Percentiles rank a stretch among this genome's conserved stretches.
Conservation (phyloP, 1,284 basidiomycete genomes). For the Vanrija sp. region DNA sequence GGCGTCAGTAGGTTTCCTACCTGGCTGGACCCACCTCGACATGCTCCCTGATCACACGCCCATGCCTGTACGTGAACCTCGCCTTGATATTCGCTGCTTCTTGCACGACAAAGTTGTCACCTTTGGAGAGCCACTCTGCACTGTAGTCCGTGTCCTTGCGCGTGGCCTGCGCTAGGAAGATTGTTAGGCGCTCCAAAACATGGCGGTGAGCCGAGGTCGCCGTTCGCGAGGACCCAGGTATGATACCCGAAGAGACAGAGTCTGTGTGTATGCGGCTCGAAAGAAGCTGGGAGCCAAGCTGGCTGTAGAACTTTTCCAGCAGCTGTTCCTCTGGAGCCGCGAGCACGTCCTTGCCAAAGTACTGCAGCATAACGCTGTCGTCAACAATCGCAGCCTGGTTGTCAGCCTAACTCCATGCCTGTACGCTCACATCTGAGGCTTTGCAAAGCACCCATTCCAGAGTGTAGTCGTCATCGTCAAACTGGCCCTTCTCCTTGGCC, state of each 20-base stretch:
- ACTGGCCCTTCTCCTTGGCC: constrained; percentile 26
- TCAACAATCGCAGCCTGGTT: constrained; percentile 72
- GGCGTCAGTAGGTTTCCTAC: background rate
- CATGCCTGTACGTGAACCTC: constrained; percentile 35
- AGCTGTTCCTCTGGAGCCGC: constrained; percentile 72
- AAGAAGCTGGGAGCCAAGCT: constrained; percentile 61
- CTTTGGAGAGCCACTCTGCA: constrained; percentile 67
- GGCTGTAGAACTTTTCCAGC: constrained; percentile 46
- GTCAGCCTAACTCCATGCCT: background rate
- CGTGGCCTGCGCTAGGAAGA: constrained; percentile 87
- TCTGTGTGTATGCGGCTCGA: constrained; percentile 71
- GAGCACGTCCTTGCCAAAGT: constrained; percentile 72
- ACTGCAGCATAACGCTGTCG: constrained; percentile 68
- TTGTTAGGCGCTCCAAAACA: constrained; percentile 79
- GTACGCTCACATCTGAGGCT: constrained; percentile 28
- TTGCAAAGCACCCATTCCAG: constrained; percentile 37
- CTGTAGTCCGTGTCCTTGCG: constrained; percentile 55
- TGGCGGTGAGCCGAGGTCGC: constrained; percentile 46
- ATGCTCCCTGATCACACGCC: constrained; percentile 28
- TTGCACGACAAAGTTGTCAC: constrained; percentile 60
- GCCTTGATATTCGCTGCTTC: constrained; percentile 54
- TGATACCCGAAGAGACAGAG: constrained; percentile 52
- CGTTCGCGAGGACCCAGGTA: constrained; percentile 21
- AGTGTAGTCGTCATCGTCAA: constrained; percentile 27
- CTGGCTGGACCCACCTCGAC: constrained; percentile 46